Conservation (phyloP, 2,329 filamentous ascomycete species). For the Colletotrichum sp. region DNA sequence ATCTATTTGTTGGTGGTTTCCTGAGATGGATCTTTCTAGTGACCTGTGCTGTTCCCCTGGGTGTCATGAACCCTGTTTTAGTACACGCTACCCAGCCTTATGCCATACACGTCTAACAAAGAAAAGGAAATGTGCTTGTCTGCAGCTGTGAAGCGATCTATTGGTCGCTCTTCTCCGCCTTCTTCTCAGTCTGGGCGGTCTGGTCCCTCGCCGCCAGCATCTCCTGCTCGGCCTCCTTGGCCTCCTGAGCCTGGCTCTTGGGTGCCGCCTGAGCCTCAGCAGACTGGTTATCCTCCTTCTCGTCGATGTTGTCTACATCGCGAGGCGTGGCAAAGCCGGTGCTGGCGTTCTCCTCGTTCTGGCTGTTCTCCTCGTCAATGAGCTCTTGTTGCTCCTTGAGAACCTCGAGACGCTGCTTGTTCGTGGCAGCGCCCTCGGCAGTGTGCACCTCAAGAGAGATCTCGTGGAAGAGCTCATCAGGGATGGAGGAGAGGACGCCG, state of each 20-base stretch:
- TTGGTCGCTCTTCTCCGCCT: constrained; percentile 45
- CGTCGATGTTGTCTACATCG: constrained; percentile 92
- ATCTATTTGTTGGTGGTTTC: constrained; percentile 19
- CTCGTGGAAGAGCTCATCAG: constrained; percentile 98
- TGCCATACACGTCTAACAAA: constrained; percentile 22
- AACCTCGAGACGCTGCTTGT: constrained; percentile 98
- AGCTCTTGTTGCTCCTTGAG: constrained; percentile 98
- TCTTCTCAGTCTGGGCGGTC: constrained; percentile 33
- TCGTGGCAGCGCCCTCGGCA: constrained; percentile 94
- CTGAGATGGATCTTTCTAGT: constrained; percentile 23
- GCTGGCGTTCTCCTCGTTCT: constrained; percentile 81
- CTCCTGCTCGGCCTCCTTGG: constrained; percentile 43
- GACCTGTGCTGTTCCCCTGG: constrained; percentile 17
- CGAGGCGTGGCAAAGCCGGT: constrained; percentile 77
- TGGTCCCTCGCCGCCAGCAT: constrained; percentile 32
- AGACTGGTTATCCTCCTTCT: constrained; percentile 75
- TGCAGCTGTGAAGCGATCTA: constrained; percentile 19
- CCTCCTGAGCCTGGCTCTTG: constrained; percentile 32
- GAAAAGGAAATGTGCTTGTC: constrained; percentile 25
- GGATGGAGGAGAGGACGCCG: constrained; percentile 90
- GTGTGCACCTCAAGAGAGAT: constrained; percentile 98
- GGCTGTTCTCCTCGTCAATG: constrained; percentile 95
- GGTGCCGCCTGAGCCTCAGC: constrained; percentile 52
- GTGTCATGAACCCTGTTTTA: constrained; percentile 21
- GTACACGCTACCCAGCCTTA: constrained; percentile 23